phyloP scores from a whole-genome alignment of 306 rosid species.

The Pyrus pyrifolia region DNA sequence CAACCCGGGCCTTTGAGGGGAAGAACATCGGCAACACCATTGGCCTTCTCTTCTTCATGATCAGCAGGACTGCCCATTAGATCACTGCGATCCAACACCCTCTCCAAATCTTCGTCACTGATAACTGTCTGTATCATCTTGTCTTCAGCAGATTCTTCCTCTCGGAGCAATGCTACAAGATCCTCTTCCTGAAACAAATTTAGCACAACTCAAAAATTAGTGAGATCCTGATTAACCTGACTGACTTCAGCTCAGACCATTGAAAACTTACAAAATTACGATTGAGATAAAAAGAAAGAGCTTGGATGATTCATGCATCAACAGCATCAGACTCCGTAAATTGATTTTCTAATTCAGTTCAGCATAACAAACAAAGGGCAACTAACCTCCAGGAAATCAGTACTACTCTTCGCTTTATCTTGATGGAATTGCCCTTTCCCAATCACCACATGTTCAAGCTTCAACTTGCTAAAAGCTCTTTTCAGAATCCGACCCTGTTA shows the following conservation, averaged over 20 bases:
- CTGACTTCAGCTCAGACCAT: background rate
- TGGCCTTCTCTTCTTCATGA: conserved; percentile 2
- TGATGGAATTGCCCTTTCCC: conserved; percentile 90
- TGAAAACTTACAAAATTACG: background rate
- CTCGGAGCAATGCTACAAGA: conserved; percentile 56
- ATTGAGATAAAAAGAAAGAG: background rate
- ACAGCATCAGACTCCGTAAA: background rate
- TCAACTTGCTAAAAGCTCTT: conserved; percentile 94
- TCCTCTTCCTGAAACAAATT: conserved; percentile 50
- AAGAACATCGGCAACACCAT: conserved; percentile 13
- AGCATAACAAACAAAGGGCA: background rate
- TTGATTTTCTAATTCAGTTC: background rate
- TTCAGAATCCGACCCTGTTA: conserved; percentile 83
- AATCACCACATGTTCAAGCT: conserved; percentile 92
- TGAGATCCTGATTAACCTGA: background rate
- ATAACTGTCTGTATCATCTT: conserved; percentile 68
- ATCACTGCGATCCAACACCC: conserved; percentile 80
- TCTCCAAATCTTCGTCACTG: conserved; percentile 61
- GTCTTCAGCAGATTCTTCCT: conserved; percentile 78
- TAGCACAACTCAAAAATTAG: background rate
- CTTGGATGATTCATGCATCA: background rate
- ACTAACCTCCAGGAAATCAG: conserved; percentile 46
- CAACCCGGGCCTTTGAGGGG: conserved; percentile 93
- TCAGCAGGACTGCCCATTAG: conserved; percentile 15
- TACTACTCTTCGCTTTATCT: conserved; percentile 40